Conservation (phyloP, 352 stramenopile genomes). For the Pythium volutum region DNA sequence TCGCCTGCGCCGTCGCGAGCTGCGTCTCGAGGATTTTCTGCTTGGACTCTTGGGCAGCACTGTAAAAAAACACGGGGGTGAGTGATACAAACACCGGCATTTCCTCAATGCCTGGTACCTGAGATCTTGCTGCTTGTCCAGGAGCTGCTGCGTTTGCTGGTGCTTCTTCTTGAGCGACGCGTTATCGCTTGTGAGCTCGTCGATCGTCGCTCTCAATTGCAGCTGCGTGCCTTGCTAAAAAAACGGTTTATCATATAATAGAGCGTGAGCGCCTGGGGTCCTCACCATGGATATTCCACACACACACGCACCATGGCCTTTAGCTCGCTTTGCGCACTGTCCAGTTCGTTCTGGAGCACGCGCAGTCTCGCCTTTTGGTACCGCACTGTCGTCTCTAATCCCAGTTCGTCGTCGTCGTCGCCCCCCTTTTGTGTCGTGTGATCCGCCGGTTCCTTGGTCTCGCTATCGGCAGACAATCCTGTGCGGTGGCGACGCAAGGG, state of each 20-base stretch:
- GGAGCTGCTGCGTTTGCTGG: constrained; percentile 59
- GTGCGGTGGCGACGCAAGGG: constrained; percentile 8
- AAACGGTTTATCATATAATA: background rate
- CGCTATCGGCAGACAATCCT: background rate
- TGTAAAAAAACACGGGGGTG: constrained; percentile 21
- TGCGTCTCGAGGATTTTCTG: constrained; percentile 72
- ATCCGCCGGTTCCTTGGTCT: background rate
- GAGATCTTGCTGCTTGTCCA: constrained; percentile 78
- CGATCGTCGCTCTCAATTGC: constrained; percentile 37
- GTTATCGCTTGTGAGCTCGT: constrained; percentile 50
- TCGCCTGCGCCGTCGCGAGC: constrained; percentile 41
- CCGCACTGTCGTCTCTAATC: constrained; percentile 56
- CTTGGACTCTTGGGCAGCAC: constrained; percentile 62
- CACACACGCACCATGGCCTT: constrained; percentile 42
- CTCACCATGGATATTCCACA: too few species aligned
- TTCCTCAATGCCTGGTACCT: too few species aligned
- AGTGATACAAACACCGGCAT: too few species aligned
- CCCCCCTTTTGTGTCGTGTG: background rate
- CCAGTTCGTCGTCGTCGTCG: constrained; percentile 35
- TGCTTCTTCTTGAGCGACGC: constrained; percentile 47
- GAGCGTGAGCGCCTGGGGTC: background rate
- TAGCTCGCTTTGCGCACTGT: constrained; percentile 32
- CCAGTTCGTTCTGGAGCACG: constrained; percentile 68
- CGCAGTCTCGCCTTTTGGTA: constrained; percentile 75
- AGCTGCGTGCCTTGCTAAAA: constrained; percentile 40